phyloP scores from a whole-genome alignment of 352 stramenopile species.

The Phytophthora sojae region DNA sequence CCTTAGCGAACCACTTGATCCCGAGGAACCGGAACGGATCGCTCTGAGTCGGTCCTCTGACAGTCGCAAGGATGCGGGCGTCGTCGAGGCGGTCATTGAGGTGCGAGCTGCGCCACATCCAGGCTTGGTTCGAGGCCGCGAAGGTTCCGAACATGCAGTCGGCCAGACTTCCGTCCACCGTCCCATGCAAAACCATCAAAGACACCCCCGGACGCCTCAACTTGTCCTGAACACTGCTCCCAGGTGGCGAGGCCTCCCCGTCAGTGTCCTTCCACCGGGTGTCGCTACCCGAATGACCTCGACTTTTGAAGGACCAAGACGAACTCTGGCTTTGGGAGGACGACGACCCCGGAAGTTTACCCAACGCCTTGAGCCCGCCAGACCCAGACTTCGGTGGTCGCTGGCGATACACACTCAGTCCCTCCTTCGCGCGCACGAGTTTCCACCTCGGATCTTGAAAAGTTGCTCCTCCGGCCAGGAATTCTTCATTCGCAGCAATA shows the following conservation, averaged over 20 bases:
- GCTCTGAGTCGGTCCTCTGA: not conserved
- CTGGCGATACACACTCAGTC: conserved; percentile 31
- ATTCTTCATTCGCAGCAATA: conserved; percentile 43
- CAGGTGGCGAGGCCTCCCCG: not conserved
- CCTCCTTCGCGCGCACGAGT: conserved; percentile 39
- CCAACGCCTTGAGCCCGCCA: not conserved
- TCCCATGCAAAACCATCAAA: not conserved
- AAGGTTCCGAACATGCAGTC: not conserved
- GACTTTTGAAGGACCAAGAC: not conserved
- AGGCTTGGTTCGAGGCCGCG: not conserved
- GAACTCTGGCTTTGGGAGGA: not conserved
- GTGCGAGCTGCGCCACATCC: not conserved
- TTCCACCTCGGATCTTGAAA: conserved; percentile 44
- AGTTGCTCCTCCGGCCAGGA: conserved; percentile 27
- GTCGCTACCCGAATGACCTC: not conserved
- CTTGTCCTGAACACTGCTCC: not conserved
- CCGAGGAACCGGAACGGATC: not conserved
- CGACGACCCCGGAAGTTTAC: not conserved
- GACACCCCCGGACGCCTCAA: not conserved
- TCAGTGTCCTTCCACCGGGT: not conserved
- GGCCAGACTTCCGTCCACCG: not conserved
- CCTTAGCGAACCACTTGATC: not conserved
- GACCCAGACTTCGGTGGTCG: not conserved
- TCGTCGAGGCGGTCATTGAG: not conserved
- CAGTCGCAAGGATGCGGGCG: not conserved